Evolutionary conservation across 1,139 yeast genomes (phyloP), one percentile per base, ranked within the genome.

Genomic region (Suzukiozyma palmioleophila): DNA sequence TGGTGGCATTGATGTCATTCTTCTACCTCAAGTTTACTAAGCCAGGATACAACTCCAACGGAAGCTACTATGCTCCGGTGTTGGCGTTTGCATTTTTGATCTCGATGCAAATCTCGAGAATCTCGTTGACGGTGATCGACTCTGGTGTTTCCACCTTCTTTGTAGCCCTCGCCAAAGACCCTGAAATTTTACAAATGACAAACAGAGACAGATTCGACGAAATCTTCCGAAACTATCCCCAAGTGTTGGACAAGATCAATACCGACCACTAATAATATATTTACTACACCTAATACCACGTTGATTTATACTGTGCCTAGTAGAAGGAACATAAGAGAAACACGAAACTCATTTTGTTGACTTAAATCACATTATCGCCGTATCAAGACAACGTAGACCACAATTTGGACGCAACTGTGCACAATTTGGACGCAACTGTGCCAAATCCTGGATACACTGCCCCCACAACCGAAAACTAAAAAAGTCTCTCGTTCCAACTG

Each of bases 71-170:
- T 53, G 89, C 88, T 1, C 85, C 94, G 30, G 77, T 88, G 12
- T 70, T 88, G 50, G 94, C 90, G 1, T 87, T 83, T 59, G 66
- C 88, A 1, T 84, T 87, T 56, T 66, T 88, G 36, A 79, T 90
- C 43, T 77, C 92, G 0, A 68, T 86, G 32, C 96, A 90, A 62
- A 77, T 90, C 42, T 76, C 86, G 41, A 79, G 86, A 50, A 73
- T 88, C 44, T 69, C 89, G 16, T 77, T 82, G 43, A 81, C 84
- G 16, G 84, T 88, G 1, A 79, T 89, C 43, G 81, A 79, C 44
- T 81, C 90, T 1, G 97, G 97, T 11, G 78, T 84, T 1, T 79
- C 95, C 3, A 84, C 96, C 0, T 83, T 90, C 59, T 89, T 89
- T 60, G 83, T 89, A 36, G 92, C 95, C 1, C 70, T 87, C 56